These are phyloP conservation scores for Pyrenochaeta sp. DNA, from an alignment of 2,329 filamentous ascomycete genomes.

Conservation along the genomic window DNA sequence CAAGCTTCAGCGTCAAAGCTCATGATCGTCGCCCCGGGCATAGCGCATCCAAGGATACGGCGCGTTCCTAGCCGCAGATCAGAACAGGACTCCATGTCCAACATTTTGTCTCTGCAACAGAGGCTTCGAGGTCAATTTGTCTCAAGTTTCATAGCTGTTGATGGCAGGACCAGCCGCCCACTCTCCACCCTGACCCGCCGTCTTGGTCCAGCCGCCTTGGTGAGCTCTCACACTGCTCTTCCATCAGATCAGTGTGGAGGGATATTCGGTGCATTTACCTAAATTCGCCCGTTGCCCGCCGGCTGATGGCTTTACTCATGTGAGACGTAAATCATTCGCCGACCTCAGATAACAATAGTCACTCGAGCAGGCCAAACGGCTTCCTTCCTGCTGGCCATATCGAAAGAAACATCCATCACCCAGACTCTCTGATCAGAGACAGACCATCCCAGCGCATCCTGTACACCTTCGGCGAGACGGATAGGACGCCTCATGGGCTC, in stretches of 20 bases:
- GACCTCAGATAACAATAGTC: background rate
- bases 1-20: constrained; percentile 34
- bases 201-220: constrained; percentile 19
- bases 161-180: constrained; percentile 11
- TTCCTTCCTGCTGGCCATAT: background rate
- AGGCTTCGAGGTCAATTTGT: background rate
- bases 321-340: background rate
- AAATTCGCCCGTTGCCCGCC: constrained; percentile 15
- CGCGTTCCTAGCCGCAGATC: constrained; percentile 37
- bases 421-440: background rate
- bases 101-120: constrained; percentile 5
- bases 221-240: constrained; percentile 21
- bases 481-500: no score
- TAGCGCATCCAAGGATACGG: constrained; percentile 16
- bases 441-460: background rate
- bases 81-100: constrained; percentile 12
- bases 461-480: background rate
- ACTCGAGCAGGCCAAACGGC: background rate
- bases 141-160: background rate
- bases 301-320: constrained; percentile 11
- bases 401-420: background rate
- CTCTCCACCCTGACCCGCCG: constrained; percentile 13
- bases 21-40: constrained; percentile 36
- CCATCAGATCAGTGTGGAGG: constrained; percentile 11
- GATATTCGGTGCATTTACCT: constrained; percentile 20